phyloP scores from a whole-genome alignment of 1,284 basidiomycete genomes.

The Papiliotrema terrestris region DNA sequence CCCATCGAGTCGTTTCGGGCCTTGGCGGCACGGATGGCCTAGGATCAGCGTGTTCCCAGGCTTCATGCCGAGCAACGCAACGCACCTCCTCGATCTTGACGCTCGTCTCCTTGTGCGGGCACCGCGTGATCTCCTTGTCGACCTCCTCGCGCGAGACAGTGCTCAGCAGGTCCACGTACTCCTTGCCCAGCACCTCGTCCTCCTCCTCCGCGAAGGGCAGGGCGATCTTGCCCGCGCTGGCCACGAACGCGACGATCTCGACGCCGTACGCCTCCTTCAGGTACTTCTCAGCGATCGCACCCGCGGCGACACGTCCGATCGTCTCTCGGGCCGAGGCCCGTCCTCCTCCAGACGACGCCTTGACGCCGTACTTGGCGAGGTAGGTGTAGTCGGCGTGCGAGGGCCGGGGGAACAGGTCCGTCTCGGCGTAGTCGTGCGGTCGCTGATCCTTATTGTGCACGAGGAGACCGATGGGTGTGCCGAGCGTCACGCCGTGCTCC shows the following conservation, averaged over 20 bases:
- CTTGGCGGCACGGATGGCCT: constrained; percentile 94
- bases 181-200: constrained; percentile 74
- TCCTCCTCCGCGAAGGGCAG: constrained; percentile 63
- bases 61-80: background rate
- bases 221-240: constrained; percentile 88
- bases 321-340: constrained; percentile 94
- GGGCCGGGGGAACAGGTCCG: constrained; percentile 93
- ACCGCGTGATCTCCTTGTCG: constrained; percentile 82
- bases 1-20: constrained; percentile 90
- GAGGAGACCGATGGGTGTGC: constrained; percentile 92
- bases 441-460: constrained; percentile 98
- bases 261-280: constrained; percentile 81
- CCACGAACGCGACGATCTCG: constrained; percentile 96
- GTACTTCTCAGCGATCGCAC: constrained; percentile 97
- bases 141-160: constrained; percentile 83
- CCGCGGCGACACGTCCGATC: constrained; percentile 95
- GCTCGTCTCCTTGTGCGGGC: constrained; percentile 83
- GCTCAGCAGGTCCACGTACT: constrained; percentile 75
- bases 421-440: constrained; percentile 98
- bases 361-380: constrained; percentile 94
- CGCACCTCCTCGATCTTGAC: constrained; percentile 82
- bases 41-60: background rate
- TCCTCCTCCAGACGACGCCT: constrained; percentile 95
- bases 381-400: constrained; percentile 99
- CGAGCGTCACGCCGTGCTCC: constrained; percentile 91